Conservation (phyloP, 2,329 filamentous ascomycete genomes). For the Hawksworthiomyces lignivorus region DNA sequence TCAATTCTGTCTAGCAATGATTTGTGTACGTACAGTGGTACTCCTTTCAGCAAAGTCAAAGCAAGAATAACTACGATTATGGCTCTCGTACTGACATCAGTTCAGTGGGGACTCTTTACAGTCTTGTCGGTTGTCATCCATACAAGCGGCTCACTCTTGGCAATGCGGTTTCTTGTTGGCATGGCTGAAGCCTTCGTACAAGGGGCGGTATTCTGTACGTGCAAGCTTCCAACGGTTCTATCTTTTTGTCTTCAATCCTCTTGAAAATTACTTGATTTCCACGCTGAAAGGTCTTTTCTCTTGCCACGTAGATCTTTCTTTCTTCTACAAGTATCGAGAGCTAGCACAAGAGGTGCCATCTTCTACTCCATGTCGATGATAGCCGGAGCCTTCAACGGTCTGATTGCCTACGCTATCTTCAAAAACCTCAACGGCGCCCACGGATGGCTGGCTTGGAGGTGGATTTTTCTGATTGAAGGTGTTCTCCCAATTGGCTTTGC, state of each 20-base stretch:
- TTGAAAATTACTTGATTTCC: too few species aligned
- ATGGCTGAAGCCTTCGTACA: slow-evolving; percentile 33
- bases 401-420: slow-evolving; percentile 31
- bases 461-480: slow-evolving; percentile 34
- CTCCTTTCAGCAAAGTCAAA: too few species aligned
- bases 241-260: too few species aligned
- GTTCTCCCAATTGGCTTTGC: slow-evolving; percentile 29
- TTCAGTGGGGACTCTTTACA: slow-evolving; percentile 15
- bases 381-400: slow-evolving; percentile 31
- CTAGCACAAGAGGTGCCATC: slow-evolving; percentile 25
- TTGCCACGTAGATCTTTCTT: too few species aligned
- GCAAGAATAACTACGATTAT: too few species aligned
- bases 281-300: too few species aligned
- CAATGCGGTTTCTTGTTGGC: slow-evolving; percentile 15
- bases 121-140: slow-evolving; percentile 17
- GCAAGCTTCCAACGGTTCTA: too few species aligned
- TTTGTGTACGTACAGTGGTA: too few species aligned
- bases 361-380: slow-evolving; percentile 33
- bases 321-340: slow-evolving; percentile 26
- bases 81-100: too few species aligned
- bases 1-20: slow-evolving; percentile 18
- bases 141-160: background rate
- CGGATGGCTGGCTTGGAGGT: slow-evolving; percentile 30
- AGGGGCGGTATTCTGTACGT: slow-evolving; percentile 19
- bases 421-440: slow-evolving; percentile 28